phyloP scores from a whole-genome alignment of 1,284 basidiomycete species.

The Ustilago xerochloae region DNA sequence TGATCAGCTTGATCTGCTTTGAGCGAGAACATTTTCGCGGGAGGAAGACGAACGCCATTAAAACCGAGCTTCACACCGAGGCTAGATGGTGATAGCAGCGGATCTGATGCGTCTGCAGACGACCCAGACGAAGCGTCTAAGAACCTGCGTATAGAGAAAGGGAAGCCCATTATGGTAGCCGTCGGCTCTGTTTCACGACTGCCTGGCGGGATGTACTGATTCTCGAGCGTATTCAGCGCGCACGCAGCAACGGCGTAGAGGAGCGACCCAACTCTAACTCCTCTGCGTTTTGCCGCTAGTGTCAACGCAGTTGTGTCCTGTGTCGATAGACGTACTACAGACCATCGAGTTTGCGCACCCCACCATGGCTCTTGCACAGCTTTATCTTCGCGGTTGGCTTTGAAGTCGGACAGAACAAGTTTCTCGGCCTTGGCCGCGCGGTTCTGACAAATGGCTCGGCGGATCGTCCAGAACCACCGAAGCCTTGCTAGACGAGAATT shows the following conservation, averaged over 20 bases:
- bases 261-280: slow-evolving; percentile 34
- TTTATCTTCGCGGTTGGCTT: slow-evolving; percentile 9
- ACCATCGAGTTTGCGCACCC: slow-evolving; percentile 47
- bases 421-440: slow-evolving; percentile 25
- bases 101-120: slow-evolving; percentile 9
- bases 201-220: neutral
- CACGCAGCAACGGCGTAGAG: slow-evolving; percentile 39
- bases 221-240: slow-evolving; percentile 44
- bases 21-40: slow-evolving; percentile 39
- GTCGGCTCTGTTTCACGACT: slow-evolving; percentile 13
- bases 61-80: slow-evolving; percentile 41
- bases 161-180: slow-evolving; percentile 42
- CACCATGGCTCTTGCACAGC: slow-evolving; percentile 35
- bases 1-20: neutral
- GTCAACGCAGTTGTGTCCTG: slow-evolving; percentile 26
- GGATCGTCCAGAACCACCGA: slow-evolving; percentile 50
- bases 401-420: slow-evolving; percentile 37
- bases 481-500: slow-evolving; percentile 11
- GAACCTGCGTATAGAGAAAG: slow-evolving; percentile 33
- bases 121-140: slow-evolving; percentile 21
- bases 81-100: slow-evolving; percentile 21
- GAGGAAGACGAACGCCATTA: slow-evolving; percentile 30
- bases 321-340: slow-evolving; percentile 16
- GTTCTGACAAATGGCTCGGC: slow-evolving; percentile 30
- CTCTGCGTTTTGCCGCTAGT: slow-evolving; percentile 28